phyloP scores from a whole-genome alignment of 768 basidiomycete genomes.

The Boletus subcaerulescens region DNA sequence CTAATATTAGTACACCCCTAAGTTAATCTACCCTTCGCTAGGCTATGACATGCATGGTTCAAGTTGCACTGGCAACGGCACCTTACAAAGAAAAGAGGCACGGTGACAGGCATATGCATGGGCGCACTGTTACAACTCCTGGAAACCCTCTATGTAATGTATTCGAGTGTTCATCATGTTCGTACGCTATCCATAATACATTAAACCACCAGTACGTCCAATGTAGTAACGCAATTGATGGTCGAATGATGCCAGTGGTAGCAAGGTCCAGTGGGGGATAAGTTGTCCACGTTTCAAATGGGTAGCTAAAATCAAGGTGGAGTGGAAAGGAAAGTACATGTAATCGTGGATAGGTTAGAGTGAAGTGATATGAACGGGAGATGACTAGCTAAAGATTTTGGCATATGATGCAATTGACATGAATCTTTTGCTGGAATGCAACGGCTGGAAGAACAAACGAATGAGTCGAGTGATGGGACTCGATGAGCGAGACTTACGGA shows the following conservation, averaged over 20 bases:
- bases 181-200: conserved; percentile 25
- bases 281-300: conserved; percentile 11
- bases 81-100: neutral
- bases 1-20: neutral
- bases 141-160: conserved; percentile 6
- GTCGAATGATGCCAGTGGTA: conserved; percentile 9
- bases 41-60: no score
- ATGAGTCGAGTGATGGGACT: conserved; percentile 7
- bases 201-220: conserved; percentile 15
- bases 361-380: conserved; percentile 20
- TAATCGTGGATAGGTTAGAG: conserved; percentile 29
- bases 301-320: neutral
- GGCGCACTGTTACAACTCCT: neutral
- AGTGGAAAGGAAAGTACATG: conserved; percentile 22
- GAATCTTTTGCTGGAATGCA: conserved; percentile 57
- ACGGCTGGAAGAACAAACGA: conserved; percentile 41
- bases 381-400: conserved; percentile 56
- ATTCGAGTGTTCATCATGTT: conserved; percentile 12
- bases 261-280: conserved; percentile 13
- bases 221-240: conserved; percentile 6
- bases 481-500: conserved; percentile 56
- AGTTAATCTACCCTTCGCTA: neutral
- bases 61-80: no score
- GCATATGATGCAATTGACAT: conserved; percentile 65
- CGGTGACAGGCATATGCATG: neutral